Base-by-base conservation (phyloP, 2,329 filamentous ascomycete species). In the Aspergillus calidoustus region DNA sequence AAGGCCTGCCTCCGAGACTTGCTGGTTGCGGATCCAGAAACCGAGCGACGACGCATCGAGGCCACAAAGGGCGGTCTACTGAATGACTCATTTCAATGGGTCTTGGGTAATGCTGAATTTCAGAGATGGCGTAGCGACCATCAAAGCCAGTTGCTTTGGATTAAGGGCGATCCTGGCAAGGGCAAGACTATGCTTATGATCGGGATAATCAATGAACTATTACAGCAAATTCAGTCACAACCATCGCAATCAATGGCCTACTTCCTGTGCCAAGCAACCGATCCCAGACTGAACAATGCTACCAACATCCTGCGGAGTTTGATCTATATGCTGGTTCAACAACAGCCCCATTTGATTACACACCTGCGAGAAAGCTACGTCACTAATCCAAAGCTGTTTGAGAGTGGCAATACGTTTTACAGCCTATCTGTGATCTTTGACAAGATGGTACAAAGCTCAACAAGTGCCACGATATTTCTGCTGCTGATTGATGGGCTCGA, bases 251-350 rank as follows among this genome's bases (percentile, higher is more conserved):
- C 28, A 23, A 17, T 30, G 19, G 64, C 57, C 25, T 77, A 66
- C 60, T 79, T 76, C 58, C 75, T 79, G 65, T 79, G 71, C 59
- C 72, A 78, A 49, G 73, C 61, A 13, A 74, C 71, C 13, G 65
- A 77, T 53, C 34, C 9, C 0, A 60, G 54, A 3, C 63, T 72
- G 23, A 74, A 71, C 55, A 72, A 57, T 52, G 75, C 76, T 2
- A 72, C 71, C 0, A 67, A 70, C 1, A 71, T 78, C 0, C 54
- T 79, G 11, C 67, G 73, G 2, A 72, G 75, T 11, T 62, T 80
- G 6, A 69, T 66, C 19, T 63, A 60, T 52, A 49, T 59, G 41
- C 61, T 67, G 23, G n/a, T 64, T 11, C 7, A 58, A 0, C 59
- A 64, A 8, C 50, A 60, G 28, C 58, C 58, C 6, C 15, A 6